Conservation (phyloP, 208 protist genomes). For the Leishmania tropica region DNA sequence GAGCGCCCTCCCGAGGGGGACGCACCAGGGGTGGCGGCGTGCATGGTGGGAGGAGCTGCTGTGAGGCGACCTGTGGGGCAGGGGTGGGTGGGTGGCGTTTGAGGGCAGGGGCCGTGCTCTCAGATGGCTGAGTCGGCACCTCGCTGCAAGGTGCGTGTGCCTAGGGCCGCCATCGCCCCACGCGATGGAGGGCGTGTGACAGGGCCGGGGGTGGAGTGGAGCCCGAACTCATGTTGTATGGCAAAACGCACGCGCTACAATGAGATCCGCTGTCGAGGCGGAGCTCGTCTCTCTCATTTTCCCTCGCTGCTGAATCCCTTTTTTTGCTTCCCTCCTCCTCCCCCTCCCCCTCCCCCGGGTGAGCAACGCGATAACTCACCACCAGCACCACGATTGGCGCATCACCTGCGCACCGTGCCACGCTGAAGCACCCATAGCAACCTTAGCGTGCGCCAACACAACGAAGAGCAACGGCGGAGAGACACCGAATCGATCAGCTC, state of each 20-base stretch:
- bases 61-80: background rate
- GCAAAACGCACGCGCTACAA: background rate
- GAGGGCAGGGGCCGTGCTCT: background rate
- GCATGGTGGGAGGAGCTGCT: background rate
- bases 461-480: background rate
- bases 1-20: background rate
- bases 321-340: background rate
- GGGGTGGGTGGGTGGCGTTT: background rate
- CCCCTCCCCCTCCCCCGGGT: background rate
- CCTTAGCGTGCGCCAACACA: background rate
- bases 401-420: background rate
- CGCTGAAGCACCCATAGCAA: background rate
- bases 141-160: background rate
- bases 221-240: background rate
- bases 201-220: background rate
- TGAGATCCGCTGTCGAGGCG: background rate
- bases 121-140: background rate
- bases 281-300: background rate
- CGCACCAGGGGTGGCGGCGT: background rate
- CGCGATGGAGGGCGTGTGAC: background rate
- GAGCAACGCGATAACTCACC: no score
- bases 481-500: background rate
- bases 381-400: background rate
- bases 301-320: background rate
- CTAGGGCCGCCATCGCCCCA: no score